A percentile compares a stretch with the other conserved stretches of the same genome.
Conservation (phyloP, 768 basidiomycete species). For the Tulasnella sp. region DNA sequence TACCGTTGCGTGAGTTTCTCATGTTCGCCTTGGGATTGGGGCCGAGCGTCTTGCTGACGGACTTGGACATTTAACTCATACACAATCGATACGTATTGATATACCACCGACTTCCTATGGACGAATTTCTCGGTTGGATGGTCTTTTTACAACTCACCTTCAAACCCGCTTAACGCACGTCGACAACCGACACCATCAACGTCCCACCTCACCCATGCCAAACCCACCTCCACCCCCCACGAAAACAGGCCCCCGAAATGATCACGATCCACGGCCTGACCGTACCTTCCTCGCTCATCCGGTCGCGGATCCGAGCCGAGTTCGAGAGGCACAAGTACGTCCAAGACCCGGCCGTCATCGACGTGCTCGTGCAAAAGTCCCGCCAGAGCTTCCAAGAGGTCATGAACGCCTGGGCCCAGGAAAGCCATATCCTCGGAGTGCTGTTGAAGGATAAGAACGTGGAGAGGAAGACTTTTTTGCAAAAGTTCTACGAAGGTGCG, state of each 20-base stretch:
- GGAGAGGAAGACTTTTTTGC: slow-evolving; percentile 53
- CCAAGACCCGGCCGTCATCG: slow-evolving; percentile 69
- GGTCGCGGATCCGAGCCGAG: slow-evolving; percentile 69
- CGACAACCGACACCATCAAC: neutral
- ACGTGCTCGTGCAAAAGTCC: slow-evolving; percentile 74
- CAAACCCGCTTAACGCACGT: neutral
- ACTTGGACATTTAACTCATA: neutral
- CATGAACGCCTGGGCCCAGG: slow-evolving; percentile 88
- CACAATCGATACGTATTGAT: neutral
- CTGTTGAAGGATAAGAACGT: slow-evolving; percentile 39
- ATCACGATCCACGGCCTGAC: slow-evolving; percentile 69
- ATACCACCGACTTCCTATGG: too few species aligned
- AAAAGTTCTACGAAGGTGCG: slow-evolving; percentile 77
- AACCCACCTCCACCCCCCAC: neutral
- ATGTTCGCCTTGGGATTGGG: neutral
- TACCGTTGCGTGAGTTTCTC: slow-evolving; percentile 70
- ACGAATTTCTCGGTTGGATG: neutral
- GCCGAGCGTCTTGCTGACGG: too few species aligned
- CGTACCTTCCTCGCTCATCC: slow-evolving; percentile 62
- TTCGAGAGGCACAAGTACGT: slow-evolving; percentile 82
- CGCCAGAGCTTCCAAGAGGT: slow-evolving; percentile 88
- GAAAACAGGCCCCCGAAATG: slow-evolving; percentile 77
- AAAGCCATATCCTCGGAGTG: slow-evolving; percentile 65
- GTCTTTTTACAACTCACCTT: neutral
- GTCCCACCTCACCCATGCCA: neutral